Conservation (phyloP, 768 basidiomycete species). For the Pleurotus platypus region DNA sequence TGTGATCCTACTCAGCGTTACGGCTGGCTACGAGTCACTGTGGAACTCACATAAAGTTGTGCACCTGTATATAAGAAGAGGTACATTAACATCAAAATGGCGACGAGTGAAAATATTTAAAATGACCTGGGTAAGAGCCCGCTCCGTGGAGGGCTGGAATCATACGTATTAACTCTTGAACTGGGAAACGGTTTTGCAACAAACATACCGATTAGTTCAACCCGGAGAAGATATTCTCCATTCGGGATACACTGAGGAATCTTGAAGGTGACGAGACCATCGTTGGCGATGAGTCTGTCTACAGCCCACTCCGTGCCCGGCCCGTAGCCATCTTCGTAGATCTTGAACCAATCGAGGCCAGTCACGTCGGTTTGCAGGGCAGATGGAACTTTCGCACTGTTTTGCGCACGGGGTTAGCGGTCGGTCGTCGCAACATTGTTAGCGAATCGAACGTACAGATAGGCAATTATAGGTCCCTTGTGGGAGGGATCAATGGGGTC, state of each 20-base stretch:
- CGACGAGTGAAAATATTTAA: neutral
- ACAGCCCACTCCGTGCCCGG: conserved; percentile 31
- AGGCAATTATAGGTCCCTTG: conserved; percentile 49
- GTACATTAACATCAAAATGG: neutral
- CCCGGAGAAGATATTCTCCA: conserved; percentile 11
- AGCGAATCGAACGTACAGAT: conserved; percentile 34
- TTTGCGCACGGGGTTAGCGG: neutral
- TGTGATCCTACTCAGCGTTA: too few species aligned
- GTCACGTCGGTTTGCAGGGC: conserved; percentile 25
- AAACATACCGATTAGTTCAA: conserved; percentile 1
- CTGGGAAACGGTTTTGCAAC: too few species aligned
- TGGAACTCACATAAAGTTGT: conserved; percentile 1
- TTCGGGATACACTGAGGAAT: conserved; percentile 16
- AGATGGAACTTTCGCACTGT: conserved; percentile 38
- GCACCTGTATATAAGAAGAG: neutral
- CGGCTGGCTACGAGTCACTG: too few species aligned
- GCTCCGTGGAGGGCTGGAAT: conserved; percentile 1
- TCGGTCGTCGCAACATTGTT: neutral
- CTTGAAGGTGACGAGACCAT: conserved; percentile 37
- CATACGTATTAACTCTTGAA: too few species aligned
- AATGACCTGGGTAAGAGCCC: conserved; percentile 1
- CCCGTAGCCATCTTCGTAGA: conserved; percentile 32
- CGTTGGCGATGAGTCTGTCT: conserved; percentile 33
- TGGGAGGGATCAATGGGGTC: conserved; percentile 51
- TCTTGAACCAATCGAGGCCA: conserved; percentile 44